These are phyloP conservation scores for Exophiala lecanii-corni DNA, from an alignment of 2,329 filamentous ascomycete genomes.

Conservation along the genomic window DNA sequence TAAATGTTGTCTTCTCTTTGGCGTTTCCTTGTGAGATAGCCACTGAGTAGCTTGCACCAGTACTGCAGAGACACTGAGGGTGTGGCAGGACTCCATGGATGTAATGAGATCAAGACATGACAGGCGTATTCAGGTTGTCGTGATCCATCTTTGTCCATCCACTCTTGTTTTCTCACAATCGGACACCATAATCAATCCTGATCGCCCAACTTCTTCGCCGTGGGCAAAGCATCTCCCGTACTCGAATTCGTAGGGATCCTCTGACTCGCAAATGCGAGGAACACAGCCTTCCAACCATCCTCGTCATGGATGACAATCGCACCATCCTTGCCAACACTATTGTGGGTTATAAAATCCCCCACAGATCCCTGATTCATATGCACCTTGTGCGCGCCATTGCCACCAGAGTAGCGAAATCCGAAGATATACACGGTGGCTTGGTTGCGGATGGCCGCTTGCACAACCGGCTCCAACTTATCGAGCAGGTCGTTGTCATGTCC, in stretches of 20 bases:
- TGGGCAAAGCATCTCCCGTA: background rate
- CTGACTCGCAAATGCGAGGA: slow-evolving; percentile 1
- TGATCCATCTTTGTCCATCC: too few relatives aligned
- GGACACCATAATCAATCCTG: too few relatives aligned
- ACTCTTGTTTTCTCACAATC: too few relatives aligned
- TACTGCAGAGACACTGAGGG: too few relatives aligned
- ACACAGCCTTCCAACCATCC: background rate
- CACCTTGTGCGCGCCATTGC: background rate
- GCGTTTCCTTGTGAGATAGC: too few relatives aligned
- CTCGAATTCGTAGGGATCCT: background rate
- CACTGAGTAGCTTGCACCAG: too few relatives aligned
- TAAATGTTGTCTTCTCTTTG: too few relatives aligned
- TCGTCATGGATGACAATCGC: background rate
- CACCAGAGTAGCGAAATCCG: background rate
- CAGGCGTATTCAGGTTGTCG: too few relatives aligned
- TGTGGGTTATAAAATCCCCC: background rate
- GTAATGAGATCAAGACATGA: too few relatives aligned
- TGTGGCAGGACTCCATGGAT: too few relatives aligned
- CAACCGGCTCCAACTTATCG: background rate
- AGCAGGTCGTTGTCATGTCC: background rate
- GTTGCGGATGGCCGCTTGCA: background rate
- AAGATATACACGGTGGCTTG: background rate
- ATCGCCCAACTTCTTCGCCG: too few relatives aligned
- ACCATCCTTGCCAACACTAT: background rate
- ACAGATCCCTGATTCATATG: slow-evolving; percentile 1